Evolutionary conservation across 805 yeast genomes (phyloP), one percentile per base, ranked within the genome.

Genomic region (Zygosaccharomyces siamensis): DNA sequence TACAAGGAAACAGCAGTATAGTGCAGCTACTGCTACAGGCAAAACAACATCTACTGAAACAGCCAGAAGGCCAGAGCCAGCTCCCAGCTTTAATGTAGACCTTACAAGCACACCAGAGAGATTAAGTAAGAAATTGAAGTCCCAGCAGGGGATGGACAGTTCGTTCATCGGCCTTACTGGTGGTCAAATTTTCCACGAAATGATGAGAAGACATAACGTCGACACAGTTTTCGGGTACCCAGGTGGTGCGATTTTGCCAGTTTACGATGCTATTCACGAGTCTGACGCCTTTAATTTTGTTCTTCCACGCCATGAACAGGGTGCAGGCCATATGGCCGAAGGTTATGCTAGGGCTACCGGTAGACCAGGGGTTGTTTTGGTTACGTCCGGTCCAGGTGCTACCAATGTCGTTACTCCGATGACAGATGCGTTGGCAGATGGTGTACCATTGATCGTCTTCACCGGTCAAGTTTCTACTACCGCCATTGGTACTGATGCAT

Each of bases 251-350:
- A 93, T 93, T 63, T 77, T 93, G 62, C 98, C 99, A 11, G 99
- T 93, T 23, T 93, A 86, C 66, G 99, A 93, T 67, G 98, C 98
- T 58, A 93, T 93, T 59, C 87, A 85, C 76, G 86, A 92, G 73
- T 86, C 96, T 18, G 82, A 84, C 49, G 80, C 86, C 63, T 92
- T 93, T 77, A 81, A 84, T 59, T 93, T 93, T 66, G 87, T 93
- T 48, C 74, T 93, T 55, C 99, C 99, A 43, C 80, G 95, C 62
- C 98, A 93, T 69, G 99, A 93, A 71, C 99, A 93, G 72, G 99
- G 99, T 68, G 99, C 98, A 14, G 99, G 99, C 46, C 99, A 93
- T 72, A 93, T 93, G 98, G 99, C 99, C 48, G 97, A 93, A 73
- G 99, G 99, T 51, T 93, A 93, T 60, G 97, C 99, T 48, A 79